phyloP scores from a whole-genome alignment of 1,284 basidiomycete genomes.

The Ceratobasidium sp. region DNA sequence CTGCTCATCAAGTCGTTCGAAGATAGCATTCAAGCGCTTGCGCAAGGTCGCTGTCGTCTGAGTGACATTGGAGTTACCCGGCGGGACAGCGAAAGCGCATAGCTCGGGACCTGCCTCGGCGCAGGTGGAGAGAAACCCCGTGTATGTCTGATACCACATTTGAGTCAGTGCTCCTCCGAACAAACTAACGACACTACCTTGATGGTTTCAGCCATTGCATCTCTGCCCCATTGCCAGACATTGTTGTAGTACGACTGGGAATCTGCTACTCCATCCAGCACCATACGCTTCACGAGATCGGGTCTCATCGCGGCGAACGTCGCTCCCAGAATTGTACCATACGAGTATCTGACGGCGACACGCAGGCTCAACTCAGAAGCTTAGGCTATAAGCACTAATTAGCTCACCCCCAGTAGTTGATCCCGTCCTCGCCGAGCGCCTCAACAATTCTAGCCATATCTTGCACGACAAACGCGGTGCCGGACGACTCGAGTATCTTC shows the following conservation, averaged over 20 bases:
- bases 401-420: conserved; percentile 27
- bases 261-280: conserved; percentile 49
- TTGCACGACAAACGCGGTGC: conserved; percentile 46
- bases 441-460: conserved; percentile 48
- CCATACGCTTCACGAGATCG: conserved; percentile 47
- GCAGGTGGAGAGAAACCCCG: conserved; percentile 44
- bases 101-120: conserved; percentile 40
- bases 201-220: conserved; percentile 45
- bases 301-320: conserved; percentile 51
- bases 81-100: conserved; percentile 35
- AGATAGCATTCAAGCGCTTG: conserved; percentile 27
- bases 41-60: conserved; percentile 36
- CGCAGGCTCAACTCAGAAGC: not conserved
- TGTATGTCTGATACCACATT: not conserved
- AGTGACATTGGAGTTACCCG: not conserved
- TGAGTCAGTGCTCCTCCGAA: too few species aligned
- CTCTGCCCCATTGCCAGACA: conserved; percentile 45
- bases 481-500: conserved; percentile 43
- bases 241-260: conserved; percentile 43
- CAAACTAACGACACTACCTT: conserved; percentile 27
- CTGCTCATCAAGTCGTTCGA: conserved; percentile 13
- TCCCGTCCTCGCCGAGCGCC: conserved; percentile 46
- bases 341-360: conserved; percentile 37
- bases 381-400: too few species aligned
- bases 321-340: conserved; percentile 49